Evolutionary conservation across 805 yeast species (phyloP).

Genomic region (Sungouiella blattae): DNA sequence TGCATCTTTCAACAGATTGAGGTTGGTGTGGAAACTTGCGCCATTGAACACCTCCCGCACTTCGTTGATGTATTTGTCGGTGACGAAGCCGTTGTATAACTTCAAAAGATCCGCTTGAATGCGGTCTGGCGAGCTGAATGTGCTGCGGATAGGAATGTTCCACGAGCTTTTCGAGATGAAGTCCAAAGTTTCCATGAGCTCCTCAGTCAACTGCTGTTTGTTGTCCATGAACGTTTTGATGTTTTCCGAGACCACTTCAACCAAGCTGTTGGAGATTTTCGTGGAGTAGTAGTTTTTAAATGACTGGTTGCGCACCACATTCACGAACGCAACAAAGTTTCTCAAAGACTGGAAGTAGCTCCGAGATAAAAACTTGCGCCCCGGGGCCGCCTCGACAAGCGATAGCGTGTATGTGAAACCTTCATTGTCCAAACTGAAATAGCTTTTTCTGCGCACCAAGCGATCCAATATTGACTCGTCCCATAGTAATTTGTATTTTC

Average conservation of each 20-base stretch:
- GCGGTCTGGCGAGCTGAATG: slow-evolving; percentile 11
- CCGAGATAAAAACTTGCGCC: slow-evolving; percentile 2
- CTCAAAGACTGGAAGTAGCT: slow-evolving; percentile 22
- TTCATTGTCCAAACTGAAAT: slow-evolving; percentile 5
- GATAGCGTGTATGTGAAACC: not conserved
- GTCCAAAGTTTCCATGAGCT: slow-evolving; percentile 17
- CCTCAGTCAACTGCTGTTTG: slow-evolving; percentile 15
- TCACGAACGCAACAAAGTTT: slow-evolving; percentile 28
- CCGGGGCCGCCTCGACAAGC: not conserved
- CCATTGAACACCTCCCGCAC: slow-evolving; percentile 21
- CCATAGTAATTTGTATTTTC: slow-evolving; percentile 7
- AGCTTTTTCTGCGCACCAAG: slow-evolving; percentile 6
- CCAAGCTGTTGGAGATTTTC: slow-evolving; percentile 27
- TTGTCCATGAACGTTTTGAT: slow-evolving; percentile 20
- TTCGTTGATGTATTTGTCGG: slow-evolving; percentile 29
- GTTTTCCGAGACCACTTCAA: slow-evolving; percentile 27
- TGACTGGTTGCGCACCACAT: slow-evolving; percentile 18
- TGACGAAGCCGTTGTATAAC: slow-evolving; percentile 29
- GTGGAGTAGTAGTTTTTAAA: slow-evolving; percentile 25
- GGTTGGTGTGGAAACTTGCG: not conserved
- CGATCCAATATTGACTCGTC: slow-evolving; percentile 10
- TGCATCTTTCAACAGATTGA: slow-evolving; percentile 7
- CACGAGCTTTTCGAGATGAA: slow-evolving; percentile 20
- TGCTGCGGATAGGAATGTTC: slow-evolving; percentile 21
- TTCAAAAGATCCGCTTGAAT: slow-evolving; percentile 23